A percentile compares a stretch with the other conserved stretches of the same genome.
Conservation (phyloP, 177 flowering plant genomes). For the Vitis hybrid region DNA sequence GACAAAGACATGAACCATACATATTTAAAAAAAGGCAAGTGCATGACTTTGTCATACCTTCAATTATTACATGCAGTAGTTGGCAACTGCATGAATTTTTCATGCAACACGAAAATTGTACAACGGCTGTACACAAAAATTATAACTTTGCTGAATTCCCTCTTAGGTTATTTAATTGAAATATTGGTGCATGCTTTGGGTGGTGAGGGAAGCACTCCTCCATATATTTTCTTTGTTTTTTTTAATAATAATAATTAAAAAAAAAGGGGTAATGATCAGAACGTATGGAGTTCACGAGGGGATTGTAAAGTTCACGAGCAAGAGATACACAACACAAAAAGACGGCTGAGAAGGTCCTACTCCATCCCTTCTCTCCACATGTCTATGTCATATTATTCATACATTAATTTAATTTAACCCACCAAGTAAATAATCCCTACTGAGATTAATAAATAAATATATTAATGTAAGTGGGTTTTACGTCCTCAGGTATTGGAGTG, state of each 20-base stretch:
- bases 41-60: too few relatives aligned
- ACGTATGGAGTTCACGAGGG: constrained; percentile 39
- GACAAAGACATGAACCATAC: too few relatives aligned
- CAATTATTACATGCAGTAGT: too few relatives aligned
- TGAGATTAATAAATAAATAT: too few relatives aligned
- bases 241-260: constrained; percentile 2
- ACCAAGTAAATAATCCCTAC: not conserved
- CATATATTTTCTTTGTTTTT: not conserved
- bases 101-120: too few relatives aligned
- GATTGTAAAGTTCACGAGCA: constrained; percentile 33
- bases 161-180: too few relatives aligned
- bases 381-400: constrained; percentile 6
- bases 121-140: too few relatives aligned
- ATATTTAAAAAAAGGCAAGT: too few relatives aligned
- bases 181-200: not conserved
- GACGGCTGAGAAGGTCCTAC: constrained; percentile 44
- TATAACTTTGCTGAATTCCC: too few relatives aligned
- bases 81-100: too few relatives aligned
- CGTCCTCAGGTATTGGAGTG: too few relatives aligned
- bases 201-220: not conserved
- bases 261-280: constrained; percentile 1
- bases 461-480: too few relatives aligned
- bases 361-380: constrained; percentile 8
- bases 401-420: not conserved
- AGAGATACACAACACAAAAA: constrained; percentile 24